Evolutionary conservation across 345 rosid genomes (phyloP).

Genomic region (Eucalyptus polybractea): DNA sequence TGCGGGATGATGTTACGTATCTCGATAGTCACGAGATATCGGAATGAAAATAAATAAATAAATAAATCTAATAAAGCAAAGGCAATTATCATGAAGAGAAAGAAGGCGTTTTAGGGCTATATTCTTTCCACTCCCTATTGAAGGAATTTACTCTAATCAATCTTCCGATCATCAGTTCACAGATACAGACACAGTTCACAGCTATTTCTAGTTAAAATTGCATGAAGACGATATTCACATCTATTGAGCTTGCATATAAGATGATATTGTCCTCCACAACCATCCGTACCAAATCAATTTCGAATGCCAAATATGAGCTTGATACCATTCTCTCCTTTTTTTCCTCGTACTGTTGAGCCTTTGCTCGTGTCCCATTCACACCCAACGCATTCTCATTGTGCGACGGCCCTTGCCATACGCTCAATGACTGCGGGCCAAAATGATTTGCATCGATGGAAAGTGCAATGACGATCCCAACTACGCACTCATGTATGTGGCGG

Average conservation of each 20-base stretch:
- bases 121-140: not conserved
- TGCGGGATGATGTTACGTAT: no score
- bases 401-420: slow-evolving; percentile 6
- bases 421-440: slow-evolving; percentile 17
- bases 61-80: no score
- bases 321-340: not conserved
- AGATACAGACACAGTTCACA: not conserved
- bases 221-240: not conserved
- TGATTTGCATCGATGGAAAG: slow-evolving; percentile 15
- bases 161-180: not conserved
- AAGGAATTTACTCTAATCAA: not conserved
- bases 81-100: not conserved
- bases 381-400: not conserved
- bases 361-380: slow-evolving; percentile 3
- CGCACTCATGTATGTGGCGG: slow-evolving; percentile 6
- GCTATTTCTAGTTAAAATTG: not conserved
- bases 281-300: not conserved
- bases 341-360: not conserved
- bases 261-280: not conserved
- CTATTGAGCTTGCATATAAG: not conserved
- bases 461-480: slow-evolving; percentile 14
- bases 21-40: no score
- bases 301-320: not conserved
- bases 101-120: not conserved
- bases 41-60: no score